Base-by-base conservation (phyloP, 345 rosid species). In the Chamaenerion angustifolium region DNA sequence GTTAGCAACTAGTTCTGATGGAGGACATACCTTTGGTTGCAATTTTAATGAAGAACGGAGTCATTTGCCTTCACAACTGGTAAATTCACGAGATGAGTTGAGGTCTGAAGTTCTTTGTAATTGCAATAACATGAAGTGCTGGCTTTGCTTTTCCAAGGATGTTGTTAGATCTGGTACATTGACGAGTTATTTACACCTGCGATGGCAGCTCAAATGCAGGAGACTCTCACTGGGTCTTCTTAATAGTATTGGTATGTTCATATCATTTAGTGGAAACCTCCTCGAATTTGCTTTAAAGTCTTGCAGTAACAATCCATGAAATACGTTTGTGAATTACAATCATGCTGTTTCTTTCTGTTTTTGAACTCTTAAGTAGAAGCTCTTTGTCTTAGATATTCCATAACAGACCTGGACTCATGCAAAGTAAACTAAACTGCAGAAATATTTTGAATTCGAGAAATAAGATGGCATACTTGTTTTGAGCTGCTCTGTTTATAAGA, bases 181-280 rank as follows among this genome's bases (percentile, higher is more conserved):
- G 44, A 64, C 16, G 53, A 69, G 54, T 64, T 67, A 72, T 52
- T 51, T 81, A 21, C 53, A 52, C 44, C 37, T 82, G 65, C 82
- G 75, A 60, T 74, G 85, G 95, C 93, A 92, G 64, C 62, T 80
- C 55, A 66, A 62, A 54, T 76, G 77, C 60, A 75, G 96, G 71
- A 76, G 61, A 51, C 76, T 78, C 43, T 73, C 68, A 44, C 56
- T 74, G 47, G 71, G 82, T 62, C 60, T 74, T 43, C 78, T 92
- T 40, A 54, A 64, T 63, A 73, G 77, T 50, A 73, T 72, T 51
- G 93, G 98, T 92, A 78, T 56, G 80, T 15, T 18, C 17, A 17
- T 19, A 12, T 17, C 41, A 5, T 16, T 41, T 8, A 35, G 17
- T 40, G 40, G 14, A 19, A 5, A 16, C 12, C 15, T 4, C 18